These are phyloP conservation scores for Avicennia marina DNA, from an alignment of 257 asterid species.

Conservation along the genomic window DNA sequence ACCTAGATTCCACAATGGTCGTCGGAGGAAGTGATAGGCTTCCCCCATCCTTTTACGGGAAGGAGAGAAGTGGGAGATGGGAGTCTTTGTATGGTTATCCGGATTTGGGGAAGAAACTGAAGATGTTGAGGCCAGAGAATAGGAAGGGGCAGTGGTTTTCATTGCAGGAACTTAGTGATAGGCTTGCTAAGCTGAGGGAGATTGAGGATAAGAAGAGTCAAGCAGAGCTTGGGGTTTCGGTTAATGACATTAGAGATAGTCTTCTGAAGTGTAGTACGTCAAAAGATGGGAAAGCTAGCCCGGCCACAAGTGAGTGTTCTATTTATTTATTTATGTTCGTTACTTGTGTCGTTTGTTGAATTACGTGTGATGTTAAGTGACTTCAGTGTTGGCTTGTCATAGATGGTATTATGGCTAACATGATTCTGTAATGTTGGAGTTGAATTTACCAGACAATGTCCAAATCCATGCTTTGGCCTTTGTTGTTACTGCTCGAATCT, in stretches of 20 bases:
- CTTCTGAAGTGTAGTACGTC: not conserved
- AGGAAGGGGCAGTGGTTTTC: slow-evolving; percentile 63
- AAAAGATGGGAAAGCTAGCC: not conserved
- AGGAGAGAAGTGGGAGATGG: slow-evolving; percentile 22
- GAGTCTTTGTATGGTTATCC: slow-evolving; percentile 13
- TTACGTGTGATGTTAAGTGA: not conserved
- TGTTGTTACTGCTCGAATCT: not conserved
- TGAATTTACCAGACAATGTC: not conserved
- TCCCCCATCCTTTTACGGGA: slow-evolving; percentile 2
- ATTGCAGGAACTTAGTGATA: slow-evolving; percentile 56
- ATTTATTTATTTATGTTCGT: no score
- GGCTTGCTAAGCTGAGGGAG: slow-evolving; percentile 45
- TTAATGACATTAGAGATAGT: slow-evolving; percentile 6
- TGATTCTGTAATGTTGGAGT: not conserved
- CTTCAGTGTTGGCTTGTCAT: not conserved
- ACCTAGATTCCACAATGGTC: no score
- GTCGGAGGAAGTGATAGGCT: slow-evolving; percentile 19
- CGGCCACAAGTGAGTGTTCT: no score
- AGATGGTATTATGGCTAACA: not conserved
- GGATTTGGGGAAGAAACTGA: slow-evolving; percentile 61
- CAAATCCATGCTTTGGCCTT: not conserved
- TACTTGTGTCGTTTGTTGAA: no score
- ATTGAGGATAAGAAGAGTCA: slow-evolving; percentile 27
- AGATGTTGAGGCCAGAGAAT: slow-evolving; percentile 56
- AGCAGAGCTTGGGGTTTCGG: not conserved